Conservation (phyloP, 257 asterid species). For the Ophiorrhiza pumila region DNA sequence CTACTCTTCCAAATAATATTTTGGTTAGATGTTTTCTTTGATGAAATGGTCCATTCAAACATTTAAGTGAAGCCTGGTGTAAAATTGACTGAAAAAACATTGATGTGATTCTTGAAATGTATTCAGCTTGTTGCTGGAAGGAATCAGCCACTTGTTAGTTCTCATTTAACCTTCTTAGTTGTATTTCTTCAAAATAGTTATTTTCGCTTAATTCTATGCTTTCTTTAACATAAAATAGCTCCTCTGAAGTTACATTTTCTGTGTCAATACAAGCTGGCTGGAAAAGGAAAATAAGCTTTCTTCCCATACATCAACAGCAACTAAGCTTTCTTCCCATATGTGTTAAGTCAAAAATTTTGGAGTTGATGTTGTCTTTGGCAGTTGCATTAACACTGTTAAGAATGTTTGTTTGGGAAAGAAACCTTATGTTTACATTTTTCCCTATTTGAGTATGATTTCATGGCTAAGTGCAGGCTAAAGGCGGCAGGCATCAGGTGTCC, state of each 20-base stretch:
- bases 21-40: neutral
- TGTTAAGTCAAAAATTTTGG: neutral
- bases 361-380: neutral
- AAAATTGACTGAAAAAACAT: neutral
- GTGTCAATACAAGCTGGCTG: neutral
- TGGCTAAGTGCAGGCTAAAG: slow-evolving; percentile 56
- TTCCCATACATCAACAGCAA: neutral
- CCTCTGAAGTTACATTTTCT: neutral
- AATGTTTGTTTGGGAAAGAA: neutral
- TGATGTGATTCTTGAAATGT: neutral
- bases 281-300: neutral
- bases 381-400: neutral
- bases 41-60: neutral
- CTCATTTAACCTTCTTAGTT: no score
- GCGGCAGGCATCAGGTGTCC: slow-evolving; percentile 97
- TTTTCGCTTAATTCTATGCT: neutral
- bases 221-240: neutral
- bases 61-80: neutral
- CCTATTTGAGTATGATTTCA: slow-evolving; percentile 4
- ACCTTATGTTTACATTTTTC: neutral
- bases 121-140: no score
- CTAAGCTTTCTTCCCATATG: no score
- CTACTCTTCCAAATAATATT: neutral
- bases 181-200: neutral
- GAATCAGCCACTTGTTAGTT: neutral